Evolutionary conservation across 78 protist species (phyloP).

Genomic region (Emiliania huxleyi): DNA sequence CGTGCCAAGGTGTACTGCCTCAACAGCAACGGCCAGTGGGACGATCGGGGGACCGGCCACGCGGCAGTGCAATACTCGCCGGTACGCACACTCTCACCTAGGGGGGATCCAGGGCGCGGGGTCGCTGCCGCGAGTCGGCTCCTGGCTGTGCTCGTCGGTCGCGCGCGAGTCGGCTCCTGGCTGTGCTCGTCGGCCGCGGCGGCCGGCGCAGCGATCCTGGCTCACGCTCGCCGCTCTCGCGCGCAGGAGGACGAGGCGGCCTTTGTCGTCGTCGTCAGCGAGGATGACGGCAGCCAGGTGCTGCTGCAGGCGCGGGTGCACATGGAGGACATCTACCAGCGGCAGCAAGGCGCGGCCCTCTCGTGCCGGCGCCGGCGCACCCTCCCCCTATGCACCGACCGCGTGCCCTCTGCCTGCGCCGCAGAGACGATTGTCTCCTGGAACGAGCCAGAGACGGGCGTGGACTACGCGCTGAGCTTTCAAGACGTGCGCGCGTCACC

Average conservation of each 20-base stretch:
- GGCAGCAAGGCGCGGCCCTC: slow-evolving; percentile 46
- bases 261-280: background rate
- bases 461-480: slow-evolving; percentile 75
- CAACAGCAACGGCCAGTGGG: slow-evolving; percentile 38
- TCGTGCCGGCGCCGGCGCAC: background rate
- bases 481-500: too few species aligned
- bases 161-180: background rate
- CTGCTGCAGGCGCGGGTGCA: background rate
- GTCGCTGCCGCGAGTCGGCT: background rate
- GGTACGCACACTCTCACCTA: too few species aligned
- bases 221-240: too few species aligned
- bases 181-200: background rate
- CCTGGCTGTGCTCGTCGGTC: background rate
- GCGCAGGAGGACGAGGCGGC: background rate
- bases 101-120: too few species aligned
- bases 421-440: slow-evolving; percentile 75
- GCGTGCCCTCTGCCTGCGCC: background rate
- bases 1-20: slow-evolving; percentile 36
- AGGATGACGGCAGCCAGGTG: background rate
- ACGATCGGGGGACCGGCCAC: slow-evolving; percentile 50
- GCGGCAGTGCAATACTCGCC: background rate
- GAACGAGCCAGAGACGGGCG: slow-evolving; percentile 70
- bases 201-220: background rate
- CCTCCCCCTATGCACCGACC: too few species aligned
- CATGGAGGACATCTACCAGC: slow-evolving; percentile 53